Base-by-base conservation (phyloP, 2,329 filamentous ascomycete species). In the Colletotrichum musicola region DNA sequence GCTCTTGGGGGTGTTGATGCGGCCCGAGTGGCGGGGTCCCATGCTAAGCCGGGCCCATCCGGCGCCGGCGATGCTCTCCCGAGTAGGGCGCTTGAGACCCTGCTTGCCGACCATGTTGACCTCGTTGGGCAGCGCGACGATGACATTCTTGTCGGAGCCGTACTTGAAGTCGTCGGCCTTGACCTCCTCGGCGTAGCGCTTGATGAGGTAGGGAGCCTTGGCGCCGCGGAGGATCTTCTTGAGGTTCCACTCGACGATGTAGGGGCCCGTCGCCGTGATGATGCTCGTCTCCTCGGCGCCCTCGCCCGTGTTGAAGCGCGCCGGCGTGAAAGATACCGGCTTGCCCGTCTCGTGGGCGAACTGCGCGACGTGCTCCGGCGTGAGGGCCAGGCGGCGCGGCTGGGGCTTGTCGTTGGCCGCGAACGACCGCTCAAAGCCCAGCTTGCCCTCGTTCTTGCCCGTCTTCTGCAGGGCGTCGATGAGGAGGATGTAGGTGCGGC, bases 151-250 rank as follows among this genome's bases (percentile, higher is more conserved):
- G 80, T 99, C 96, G 5, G 92, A 95, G 54, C 95, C 95, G 76
- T 94, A 99, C 75, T 96, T 94, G 89, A 99, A 99, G 79, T 99
- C 97, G 79, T 99, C 96, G 4, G 96, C 96, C 85, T 97, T 98
- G 77, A 99, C 94, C 71, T 97, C 92, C 75, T 99, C 96, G 1
- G 90, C 88, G 78, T 99, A 99, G 16, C 96, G 92, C 86, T 98
- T 98, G 86, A 99, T 98, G 74, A 91, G 93, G 83, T 99, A 99
- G 0, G 95, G 92, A 68, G 96, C 92, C 80, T 95, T 96, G 72
- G 88, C 88, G 60, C 93, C 93, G 22, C 86, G 86, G 14, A 98
- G 80, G 1, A 98, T 88, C 84, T 97, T 97, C 86, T 94, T 96
- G 79, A 99, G 80, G 77, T 90, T 95, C 96, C 96, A 99, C 57